Percentiles rank a stretch among this genome's conserved stretches.
phyloP scores from a whole-genome alignment of 1,284 basidiomycete genomes.

The Ceratobasidium sp. region DNA sequence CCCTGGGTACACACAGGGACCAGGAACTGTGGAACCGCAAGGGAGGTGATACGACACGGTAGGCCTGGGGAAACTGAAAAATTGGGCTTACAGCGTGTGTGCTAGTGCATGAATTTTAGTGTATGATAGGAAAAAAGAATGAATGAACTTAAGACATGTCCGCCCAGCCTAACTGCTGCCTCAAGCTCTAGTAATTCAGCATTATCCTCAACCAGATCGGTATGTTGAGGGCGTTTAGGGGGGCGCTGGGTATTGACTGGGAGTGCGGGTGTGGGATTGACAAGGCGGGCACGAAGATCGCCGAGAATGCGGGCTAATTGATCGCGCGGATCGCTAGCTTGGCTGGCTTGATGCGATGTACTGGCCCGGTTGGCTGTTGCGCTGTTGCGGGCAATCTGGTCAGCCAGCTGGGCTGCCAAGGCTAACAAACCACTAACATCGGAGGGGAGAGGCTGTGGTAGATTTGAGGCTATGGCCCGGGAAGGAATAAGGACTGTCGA shows the following conservation, averaged over 20 bases:
- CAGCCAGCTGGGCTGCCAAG: too few relatives aligned
- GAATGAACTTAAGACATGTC: constrained; percentile 4
- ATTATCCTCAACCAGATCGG: background rate
- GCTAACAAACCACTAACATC: too few relatives aligned
- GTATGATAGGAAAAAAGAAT: background rate
- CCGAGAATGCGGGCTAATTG: too few relatives aligned
- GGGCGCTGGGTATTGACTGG: background rate
- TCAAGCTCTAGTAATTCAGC: background rate
- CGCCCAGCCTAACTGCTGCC: background rate
- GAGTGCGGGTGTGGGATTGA: too few relatives aligned
- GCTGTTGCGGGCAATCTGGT: too few relatives aligned
- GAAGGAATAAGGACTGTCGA: too few relatives aligned
- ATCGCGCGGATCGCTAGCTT: too few relatives aligned
- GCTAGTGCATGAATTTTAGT: background rate
- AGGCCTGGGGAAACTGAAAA: constrained; percentile 12
- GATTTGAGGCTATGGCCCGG: too few relatives aligned
- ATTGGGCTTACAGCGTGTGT: background rate
- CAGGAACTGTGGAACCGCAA: constrained; percentile 9
- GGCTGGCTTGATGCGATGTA: too few relatives aligned
- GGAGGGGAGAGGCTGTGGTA: too few relatives aligned
- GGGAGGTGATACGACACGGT: background rate
- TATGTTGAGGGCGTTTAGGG: background rate
- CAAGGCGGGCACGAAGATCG: background rate
- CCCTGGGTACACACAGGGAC: background rate
- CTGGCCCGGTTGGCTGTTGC: too few relatives aligned